phyloP scores from a whole-genome alignment of 805 yeast species.

The Candida maris region DNA sequence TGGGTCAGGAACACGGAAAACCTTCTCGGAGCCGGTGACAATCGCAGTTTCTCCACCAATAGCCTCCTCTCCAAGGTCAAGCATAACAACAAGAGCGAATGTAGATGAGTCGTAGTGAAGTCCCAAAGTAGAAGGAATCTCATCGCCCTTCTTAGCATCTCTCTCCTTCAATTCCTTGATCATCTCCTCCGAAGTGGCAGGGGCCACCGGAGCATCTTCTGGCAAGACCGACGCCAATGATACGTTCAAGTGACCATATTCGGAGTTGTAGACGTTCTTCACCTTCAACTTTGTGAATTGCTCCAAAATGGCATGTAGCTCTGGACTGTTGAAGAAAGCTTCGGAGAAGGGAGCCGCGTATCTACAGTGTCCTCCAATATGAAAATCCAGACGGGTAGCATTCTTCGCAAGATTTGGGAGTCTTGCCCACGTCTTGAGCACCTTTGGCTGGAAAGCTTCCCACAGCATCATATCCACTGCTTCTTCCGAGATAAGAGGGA shows the following conservation, averaged over 20 bases:
- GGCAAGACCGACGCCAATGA: constrained; percentile 33
- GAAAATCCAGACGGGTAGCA: constrained; percentile 39
- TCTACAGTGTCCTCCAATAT: constrained; percentile 45
- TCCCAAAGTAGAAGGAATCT: constrained; percentile 43
- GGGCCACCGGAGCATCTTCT: constrained; percentile 12
- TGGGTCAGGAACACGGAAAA: constrained; percentile 36
- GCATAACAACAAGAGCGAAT: constrained; percentile 47
- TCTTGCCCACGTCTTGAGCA: constrained; percentile 41
- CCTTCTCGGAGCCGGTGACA: constrained; percentile 37
- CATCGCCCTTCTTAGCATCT: constrained; percentile 28
- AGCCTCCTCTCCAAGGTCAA: constrained; percentile 42
- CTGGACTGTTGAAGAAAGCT: constrained; percentile 51
- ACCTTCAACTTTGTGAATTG: constrained; percentile 49
- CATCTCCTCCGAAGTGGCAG: constrained; percentile 16
- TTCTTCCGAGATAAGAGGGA: constrained; percentile 55
- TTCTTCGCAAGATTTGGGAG: constrained; percentile 28
- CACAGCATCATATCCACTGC: constrained; percentile 53
- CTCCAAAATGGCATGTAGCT: constrained; percentile 42
- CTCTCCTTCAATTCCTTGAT: constrained; percentile 12
- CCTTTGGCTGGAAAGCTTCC: constrained; percentile 44
- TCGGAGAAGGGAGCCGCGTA: constrained; percentile 40
- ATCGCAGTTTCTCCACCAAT: constrained; percentile 51
- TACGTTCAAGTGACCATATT: constrained; percentile 48
- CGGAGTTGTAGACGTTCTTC: constrained; percentile 46
- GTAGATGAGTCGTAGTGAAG: constrained; percentile 48